Conservation (phyloP, 2,329 filamentous ascomycete species). For the Aureobasidium sp. region DNA sequence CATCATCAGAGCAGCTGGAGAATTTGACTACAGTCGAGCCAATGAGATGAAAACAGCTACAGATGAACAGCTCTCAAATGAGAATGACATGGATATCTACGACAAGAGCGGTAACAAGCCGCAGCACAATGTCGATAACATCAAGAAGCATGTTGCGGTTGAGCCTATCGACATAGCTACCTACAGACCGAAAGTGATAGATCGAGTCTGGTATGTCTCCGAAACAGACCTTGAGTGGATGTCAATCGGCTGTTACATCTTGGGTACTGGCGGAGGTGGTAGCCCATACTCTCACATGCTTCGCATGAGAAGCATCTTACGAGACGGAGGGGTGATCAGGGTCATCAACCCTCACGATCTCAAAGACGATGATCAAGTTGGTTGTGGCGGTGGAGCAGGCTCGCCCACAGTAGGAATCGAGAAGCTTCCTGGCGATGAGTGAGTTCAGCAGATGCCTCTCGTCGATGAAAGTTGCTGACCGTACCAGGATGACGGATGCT, state of each 20-base stretch:
- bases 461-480: not conserved
- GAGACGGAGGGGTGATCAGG: constrained; percentile 31
- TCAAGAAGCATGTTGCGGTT: not conserved
- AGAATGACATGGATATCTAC: not conserved
- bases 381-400: constrained; percentile 38
- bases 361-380: constrained; percentile 36
- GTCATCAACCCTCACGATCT: constrained; percentile 36
- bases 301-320: constrained; percentile 32
- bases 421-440: constrained; percentile 34
- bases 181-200: constrained; percentile 35
- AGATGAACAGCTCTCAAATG: not conserved
- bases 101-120: not conserved
- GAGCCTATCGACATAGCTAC: not conserved
- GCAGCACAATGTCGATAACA: not conserved
- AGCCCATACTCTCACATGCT: constrained; percentile 38
- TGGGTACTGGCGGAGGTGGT: constrained; percentile 41
- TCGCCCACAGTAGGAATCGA: constrained; percentile 33
- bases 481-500: constrained; percentile 28
- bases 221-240: constrained; percentile 39
- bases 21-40: constrained; percentile 31
- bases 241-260: constrained; percentile 39
- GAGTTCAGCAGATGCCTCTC: not conserved
- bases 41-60: constrained; percentile 20
- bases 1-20: constrained; percentile 50
- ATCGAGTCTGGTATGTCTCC: constrained; percentile 34